Conservation (phyloP, 2,329 filamentous ascomycete species). For the Neonectria punicea region DNA sequence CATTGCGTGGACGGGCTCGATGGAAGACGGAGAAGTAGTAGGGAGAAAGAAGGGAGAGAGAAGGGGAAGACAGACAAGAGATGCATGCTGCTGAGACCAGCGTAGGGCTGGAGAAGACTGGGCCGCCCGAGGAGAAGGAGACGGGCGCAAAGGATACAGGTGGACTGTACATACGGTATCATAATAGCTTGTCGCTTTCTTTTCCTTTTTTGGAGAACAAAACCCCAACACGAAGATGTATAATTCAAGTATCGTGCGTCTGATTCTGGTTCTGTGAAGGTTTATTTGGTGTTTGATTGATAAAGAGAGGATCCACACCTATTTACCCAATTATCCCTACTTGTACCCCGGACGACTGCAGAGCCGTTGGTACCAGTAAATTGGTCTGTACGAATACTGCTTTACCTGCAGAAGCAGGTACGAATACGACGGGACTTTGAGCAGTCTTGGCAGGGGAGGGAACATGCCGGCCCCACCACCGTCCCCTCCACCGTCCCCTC, state of each 20-base stretch:
- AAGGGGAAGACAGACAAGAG: slow-evolving; percentile 1
- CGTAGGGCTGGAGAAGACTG: slow-evolving; percentile 8
- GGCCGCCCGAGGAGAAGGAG: slow-evolving; percentile 18
- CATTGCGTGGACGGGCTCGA: slow-evolving; percentile 26
- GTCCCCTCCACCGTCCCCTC: slow-evolving; percentile 26
- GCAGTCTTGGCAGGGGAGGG: slow-evolving; percentile 33
- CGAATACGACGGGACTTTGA: slow-evolving; percentile 34
- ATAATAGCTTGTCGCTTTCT: slow-evolving; percentile 41
- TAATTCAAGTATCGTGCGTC: slow-evolving; percentile 17
- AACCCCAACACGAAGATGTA: slow-evolving; percentile 37
- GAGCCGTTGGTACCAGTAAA: not conserved
- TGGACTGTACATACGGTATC: slow-evolving; percentile 39
- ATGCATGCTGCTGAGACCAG: not conserved
- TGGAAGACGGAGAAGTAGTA: slow-evolving; percentile 14
- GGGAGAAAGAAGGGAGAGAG: slow-evolving; percentile 13
- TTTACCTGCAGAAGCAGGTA: slow-evolving; percentile 21
- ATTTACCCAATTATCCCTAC: too few species aligned
- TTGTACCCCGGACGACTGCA: not conserved
- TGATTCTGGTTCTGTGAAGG: not conserved
- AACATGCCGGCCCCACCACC: slow-evolving; percentile 23
- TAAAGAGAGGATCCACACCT: too few species aligned
- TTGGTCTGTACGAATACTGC: not conserved
- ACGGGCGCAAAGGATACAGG: slow-evolving; percentile 19
- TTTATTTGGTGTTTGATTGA: not conserved
- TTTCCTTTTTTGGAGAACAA: slow-evolving; percentile 41